Evolutionary conservation across 1,284 basidiomycete genomes (phyloP).

Genomic region (Leccinum ponderosum): DNA sequence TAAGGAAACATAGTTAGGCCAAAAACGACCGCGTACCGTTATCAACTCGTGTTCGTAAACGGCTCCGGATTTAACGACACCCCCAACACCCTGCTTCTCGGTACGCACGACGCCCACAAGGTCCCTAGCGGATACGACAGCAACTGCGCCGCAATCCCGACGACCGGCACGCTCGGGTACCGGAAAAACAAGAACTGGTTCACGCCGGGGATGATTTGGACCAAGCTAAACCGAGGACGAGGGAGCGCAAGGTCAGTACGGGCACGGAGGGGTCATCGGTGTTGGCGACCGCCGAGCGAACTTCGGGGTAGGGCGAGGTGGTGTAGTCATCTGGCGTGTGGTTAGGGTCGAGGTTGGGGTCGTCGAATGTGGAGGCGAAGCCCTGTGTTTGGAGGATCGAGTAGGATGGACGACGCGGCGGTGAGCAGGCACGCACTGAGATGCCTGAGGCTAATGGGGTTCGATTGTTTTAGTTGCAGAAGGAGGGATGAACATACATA

Average conservation of each 20-base stretch:
- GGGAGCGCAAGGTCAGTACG: constrained; percentile 60
- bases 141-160: constrained; percentile 50
- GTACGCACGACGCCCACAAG: constrained; percentile 48
- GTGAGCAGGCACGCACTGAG: constrained; percentile 16
- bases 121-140: constrained; percentile 56
- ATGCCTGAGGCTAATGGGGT: constrained; percentile 16
- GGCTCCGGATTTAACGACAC: constrained; percentile 66
- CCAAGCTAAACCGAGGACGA: constrained; percentile 53
- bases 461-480: background rate
- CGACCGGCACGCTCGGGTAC: constrained; percentile 47
- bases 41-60: constrained; percentile 65
- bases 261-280: constrained; percentile 69
- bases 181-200: constrained; percentile 57
- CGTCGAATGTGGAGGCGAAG: constrained; percentile 31
- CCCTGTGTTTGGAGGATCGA: background rate
- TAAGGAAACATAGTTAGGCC: background rate
- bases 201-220: constrained; percentile 49
- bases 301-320: constrained; percentile 68
- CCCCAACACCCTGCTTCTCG: constrained; percentile 48
- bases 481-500: constrained; percentile 12
- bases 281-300: constrained; percentile 75
- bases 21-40: constrained; percentile 35
- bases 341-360: constrained; percentile 50
- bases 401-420: background rate
- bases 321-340: constrained; percentile 21